phyloP scores from a whole-genome alignment of 2,329 filamentous ascomycete genomes.

The Lecanicillium sp. region DNA sequence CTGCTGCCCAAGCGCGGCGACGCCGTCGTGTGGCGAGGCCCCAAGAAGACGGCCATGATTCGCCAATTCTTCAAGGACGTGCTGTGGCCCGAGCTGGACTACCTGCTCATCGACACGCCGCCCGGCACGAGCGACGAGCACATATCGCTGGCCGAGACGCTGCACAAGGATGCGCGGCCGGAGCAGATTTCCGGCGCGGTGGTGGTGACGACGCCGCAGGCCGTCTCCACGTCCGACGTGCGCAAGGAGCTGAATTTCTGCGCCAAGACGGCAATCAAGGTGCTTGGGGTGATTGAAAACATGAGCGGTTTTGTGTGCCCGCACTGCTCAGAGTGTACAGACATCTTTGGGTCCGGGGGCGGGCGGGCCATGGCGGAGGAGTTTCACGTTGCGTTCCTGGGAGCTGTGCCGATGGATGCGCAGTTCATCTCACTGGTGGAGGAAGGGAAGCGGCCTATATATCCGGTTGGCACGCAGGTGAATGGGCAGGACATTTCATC shows the following conservation, averaged over 20 bases:
- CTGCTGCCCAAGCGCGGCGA: conserved; percentile 75
- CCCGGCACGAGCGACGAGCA: conserved; percentile 96
- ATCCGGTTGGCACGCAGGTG: conserved; percentile 59
- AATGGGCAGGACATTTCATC: conserved; percentile 46
- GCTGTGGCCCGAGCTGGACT: conserved; percentile 81
- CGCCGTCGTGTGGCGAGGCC: conserved; percentile 93
- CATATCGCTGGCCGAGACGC: conserved; percentile 84
- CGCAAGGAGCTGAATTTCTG: conserved; percentile 94
- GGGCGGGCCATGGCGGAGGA: conserved; percentile 84
- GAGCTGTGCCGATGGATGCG: conserved; percentile 83
- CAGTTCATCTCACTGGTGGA: conserved; percentile 86
- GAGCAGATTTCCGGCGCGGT: conserved; percentile 79
- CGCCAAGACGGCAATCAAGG: conserved; percentile 67
- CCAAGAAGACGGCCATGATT: conserved; percentile 99
- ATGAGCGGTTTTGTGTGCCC: conserved; percentile 90
- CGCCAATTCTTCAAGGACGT: conserved; percentile 92
- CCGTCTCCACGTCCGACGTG: conserved; percentile 86
- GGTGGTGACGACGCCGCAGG: conserved; percentile 92
- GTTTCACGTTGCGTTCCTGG: conserved; percentile 75
- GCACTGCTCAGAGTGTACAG: conserved; percentile 75
- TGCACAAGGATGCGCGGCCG: conserved; percentile 54
- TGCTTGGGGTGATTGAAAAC: conserved; percentile 91
- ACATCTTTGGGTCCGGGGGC: conserved; percentile 87
- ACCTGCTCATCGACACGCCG: conserved; percentile 88
- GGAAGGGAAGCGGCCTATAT: conserved; percentile 55